phyloP scores from a whole-genome alignment of 2,329 filamentous ascomycete species.

The Neurospora sp. region DNA sequence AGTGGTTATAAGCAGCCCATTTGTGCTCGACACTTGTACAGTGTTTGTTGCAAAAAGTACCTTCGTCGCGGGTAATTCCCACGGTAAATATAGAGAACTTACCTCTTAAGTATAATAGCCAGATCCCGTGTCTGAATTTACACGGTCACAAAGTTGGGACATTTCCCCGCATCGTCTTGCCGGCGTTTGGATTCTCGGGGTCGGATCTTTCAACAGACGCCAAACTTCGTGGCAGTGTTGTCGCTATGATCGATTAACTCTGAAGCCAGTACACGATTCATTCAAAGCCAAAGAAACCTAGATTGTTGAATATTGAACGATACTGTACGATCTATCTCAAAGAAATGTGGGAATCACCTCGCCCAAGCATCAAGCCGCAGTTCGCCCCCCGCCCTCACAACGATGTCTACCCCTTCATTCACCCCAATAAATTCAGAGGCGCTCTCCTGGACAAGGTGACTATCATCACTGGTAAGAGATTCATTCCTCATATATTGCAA shows the following conservation, averaged over 20 bases:
- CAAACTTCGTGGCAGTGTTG: not conserved
- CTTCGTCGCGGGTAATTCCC: not conserved
- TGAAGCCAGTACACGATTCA: not conserved
- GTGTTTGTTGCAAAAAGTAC: not conserved
- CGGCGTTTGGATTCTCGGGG: not conserved
- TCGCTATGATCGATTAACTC: not conserved
- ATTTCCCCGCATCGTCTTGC: not conserved
- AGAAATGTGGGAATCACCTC: not conserved
- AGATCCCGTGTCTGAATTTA: not conserved
- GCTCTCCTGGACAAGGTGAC: conserved; percentile 18
- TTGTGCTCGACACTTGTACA: not conserved
- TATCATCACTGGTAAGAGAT: conserved; percentile 18
- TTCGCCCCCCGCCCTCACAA: conserved; percentile 19
- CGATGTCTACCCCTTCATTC: conserved; percentile 23
- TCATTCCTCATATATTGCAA: not conserved
- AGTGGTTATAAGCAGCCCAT: not conserved
- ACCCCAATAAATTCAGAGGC: conserved; percentile 19
- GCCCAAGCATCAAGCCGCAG: not conserved
- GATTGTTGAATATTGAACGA: rapidly evolving
- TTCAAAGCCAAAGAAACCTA: not conserved
- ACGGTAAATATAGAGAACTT: not conserved
- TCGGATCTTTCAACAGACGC: not conserved
- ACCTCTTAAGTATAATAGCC: not conserved
- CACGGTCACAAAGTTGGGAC: not conserved
- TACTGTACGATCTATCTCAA: no score